These are phyloP conservation scores for Eustoma russellianum DNA, from an alignment of 257 asterid genomes.

Conservation along the genomic window DNA sequence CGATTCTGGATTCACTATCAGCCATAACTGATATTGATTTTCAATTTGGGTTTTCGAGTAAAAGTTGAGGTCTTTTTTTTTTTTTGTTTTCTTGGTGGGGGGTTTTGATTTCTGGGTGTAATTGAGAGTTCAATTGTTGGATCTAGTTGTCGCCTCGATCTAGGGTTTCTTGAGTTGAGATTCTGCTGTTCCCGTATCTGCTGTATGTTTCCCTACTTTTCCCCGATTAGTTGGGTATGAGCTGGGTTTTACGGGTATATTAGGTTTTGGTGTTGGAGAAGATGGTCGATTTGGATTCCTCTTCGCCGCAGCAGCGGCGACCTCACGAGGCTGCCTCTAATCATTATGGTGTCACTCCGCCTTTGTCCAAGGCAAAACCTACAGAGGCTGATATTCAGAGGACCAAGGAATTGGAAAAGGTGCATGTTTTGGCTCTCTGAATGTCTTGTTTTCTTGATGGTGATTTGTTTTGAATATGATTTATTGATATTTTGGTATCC, in stretches of 20 bases:
- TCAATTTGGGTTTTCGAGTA: constrained; percentile 10
- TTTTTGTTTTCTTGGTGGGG: background rate
- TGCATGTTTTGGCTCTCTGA: constrained; percentile 6
- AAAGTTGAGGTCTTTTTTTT: background rate
- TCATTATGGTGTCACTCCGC: constrained; percentile 71
- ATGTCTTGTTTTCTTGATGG: background rate
- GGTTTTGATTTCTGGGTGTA: background rate
- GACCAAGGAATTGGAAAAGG: constrained; percentile 74
- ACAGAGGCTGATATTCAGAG: constrained; percentile 49
- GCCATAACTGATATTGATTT: too few species aligned
- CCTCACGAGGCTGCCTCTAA: constrained; percentile 12
- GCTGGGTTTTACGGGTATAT: constrained; percentile 5
- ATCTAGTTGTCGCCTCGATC: background rate
- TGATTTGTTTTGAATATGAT: background rate
- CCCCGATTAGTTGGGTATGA: background rate
- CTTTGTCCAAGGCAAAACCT: constrained; percentile 74
- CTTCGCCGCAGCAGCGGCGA: constrained; percentile 3
- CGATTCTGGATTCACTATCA: too few species aligned
- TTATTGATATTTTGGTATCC: constrained; percentile 13
- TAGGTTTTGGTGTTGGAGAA: constrained; percentile 4
- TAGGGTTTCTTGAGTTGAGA: constrained; percentile 3
- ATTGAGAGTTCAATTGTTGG: background rate
- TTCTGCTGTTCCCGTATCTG: too few species aligned
- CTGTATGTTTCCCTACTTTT: background rate
- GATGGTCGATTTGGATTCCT: constrained; percentile 16